Percentiles rank a stretch among this genome's conserved stretches.
Evolutionary conservation across 139 green algal genomes (phyloP).

Genomic region (Coelastrella sp.): DNA sequence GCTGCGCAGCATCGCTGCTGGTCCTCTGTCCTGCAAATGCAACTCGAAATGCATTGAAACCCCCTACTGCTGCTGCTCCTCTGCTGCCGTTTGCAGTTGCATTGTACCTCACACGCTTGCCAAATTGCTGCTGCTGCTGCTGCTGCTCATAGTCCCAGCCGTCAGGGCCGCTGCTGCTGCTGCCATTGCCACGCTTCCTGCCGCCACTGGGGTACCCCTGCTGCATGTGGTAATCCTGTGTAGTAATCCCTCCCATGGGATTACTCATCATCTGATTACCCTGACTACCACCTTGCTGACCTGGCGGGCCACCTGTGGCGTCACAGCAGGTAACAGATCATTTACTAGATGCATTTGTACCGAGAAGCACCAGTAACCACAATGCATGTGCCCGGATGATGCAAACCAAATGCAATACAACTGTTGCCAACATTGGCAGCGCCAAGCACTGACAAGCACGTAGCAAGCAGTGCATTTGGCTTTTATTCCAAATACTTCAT

Average conservation of each 20-base stretch:
- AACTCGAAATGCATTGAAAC: not conserved
- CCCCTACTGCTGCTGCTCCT: not conserved
- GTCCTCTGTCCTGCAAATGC: not conserved
- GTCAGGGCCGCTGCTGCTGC: constrained; percentile 9
- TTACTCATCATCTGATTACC: not conserved
- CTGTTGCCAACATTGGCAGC: no score
- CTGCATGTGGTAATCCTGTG: not conserved
- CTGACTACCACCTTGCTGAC: not conserved
- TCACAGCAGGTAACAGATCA: no score
- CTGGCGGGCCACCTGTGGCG: not conserved
- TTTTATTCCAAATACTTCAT: no score
- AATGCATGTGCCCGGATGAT: no score
- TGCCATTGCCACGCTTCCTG: not conserved
- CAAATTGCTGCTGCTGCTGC: not conserved
- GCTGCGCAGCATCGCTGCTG: not conserved
- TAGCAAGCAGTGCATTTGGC: no score
- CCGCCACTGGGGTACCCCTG: not conserved
- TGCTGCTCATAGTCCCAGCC: not conserved
- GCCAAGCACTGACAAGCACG: no score
- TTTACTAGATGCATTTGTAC: no score
- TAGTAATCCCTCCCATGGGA: not conserved
- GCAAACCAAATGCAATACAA: no score
- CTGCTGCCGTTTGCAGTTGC: not conserved
- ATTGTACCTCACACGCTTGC: not conserved
- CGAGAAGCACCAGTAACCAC: no score